Evolutionary conservation across 805 yeast genomes (phyloP), one percentile per base, ranked within the genome.

Genomic region (Kurtzmaniella cleridarum): DNA sequence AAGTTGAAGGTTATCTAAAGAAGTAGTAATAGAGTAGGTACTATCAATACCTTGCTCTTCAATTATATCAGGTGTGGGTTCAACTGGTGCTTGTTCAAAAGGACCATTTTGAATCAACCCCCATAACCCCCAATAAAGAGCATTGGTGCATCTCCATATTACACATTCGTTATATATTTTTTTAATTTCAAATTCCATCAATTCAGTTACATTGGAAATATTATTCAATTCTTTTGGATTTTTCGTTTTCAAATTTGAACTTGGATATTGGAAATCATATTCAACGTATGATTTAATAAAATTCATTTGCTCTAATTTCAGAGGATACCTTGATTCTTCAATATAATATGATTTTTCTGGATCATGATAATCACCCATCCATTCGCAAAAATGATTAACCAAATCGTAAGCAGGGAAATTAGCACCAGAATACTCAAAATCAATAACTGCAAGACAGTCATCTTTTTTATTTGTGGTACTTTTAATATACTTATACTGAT

Each of bases 331-430:
- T 10, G 71, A 63, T 27, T 63, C 66, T 49, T 75, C 70, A n/a
- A 84, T 64, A 40, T 62, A 75, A 56, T 83, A 77, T 12, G 69
- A 62, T 35, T 48, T 44, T 14, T 69, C 65, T 1, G 80, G 75
- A 48, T 79, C 76, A 53, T 83, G 86, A 57, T 91, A 93, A 64
- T 93, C 88, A 35, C 87, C 75, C 97, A 90, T 93, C 98, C 98
- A 91, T 65, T 91, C 98, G 47, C 85, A 76, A 49, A 93, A 85
- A 64, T 93, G 98, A 59, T 93, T 90, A 11, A 90, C 90, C 40
- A 93, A 76, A 57, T 93, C 98, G 56, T 72, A 87, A 2, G 95
- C 95, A 1, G 95, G 88, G 33, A 81, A 70, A 54, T 90, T 93
- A 9, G 95, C 80, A 1, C 96, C 97, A 0, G 96, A 80, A 59